Conservation (phyloP, 2,329 filamentous ascomycete genomes). For the Colletotrichum costaricense region DNA sequence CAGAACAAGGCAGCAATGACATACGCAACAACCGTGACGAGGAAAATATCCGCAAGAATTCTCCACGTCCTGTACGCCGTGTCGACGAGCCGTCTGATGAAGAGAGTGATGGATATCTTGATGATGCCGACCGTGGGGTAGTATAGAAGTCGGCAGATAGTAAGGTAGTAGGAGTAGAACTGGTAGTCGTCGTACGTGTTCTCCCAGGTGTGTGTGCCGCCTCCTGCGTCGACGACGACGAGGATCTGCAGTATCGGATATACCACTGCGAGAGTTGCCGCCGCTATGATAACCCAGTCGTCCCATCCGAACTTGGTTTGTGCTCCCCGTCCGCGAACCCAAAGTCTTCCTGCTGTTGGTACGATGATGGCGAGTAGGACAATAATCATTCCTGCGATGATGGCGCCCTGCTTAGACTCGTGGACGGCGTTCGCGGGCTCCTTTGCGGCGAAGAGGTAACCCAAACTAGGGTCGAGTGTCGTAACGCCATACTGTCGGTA, state of each 20-base stretch:
- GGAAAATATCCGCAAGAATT: slow-evolving; percentile 43
- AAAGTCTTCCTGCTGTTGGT: slow-evolving; percentile 16
- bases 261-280: slow-evolving; percentile 4
- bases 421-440: slow-evolving; percentile 20
- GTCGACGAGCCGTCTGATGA: slow-evolving; percentile 32
- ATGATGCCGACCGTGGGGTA: slow-evolving; percentile 33
- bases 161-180: slow-evolving; percentile 28
- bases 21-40: slow-evolving; percentile 40
- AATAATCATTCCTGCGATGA: slow-evolving; percentile 31
- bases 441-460: slow-evolving; percentile 24
- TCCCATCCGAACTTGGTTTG: slow-evolving; percentile 28
- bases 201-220: slow-evolving; percentile 32
- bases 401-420: slow-evolving; percentile 30
- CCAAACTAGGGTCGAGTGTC: slow-evolving; percentile 21
- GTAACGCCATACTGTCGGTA: slow-evolving; percentile 31
- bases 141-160: slow-evolving; percentile 25
- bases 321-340: slow-evolving; percentile 12
- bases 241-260: slow-evolving; percentile 33
- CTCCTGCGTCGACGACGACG: slow-evolving; percentile 31
- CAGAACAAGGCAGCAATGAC: slow-evolving; percentile 41
- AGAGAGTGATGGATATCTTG: slow-evolving; percentile 35
- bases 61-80: slow-evolving; percentile 39
- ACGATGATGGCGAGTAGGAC: slow-evolving; percentile 29
- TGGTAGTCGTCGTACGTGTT: slow-evolving; percentile 33
- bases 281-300: slow-evolving; percentile 15